phyloP scores from a whole-genome alignment of 1,284 basidiomycete species.

The Cystobasidium slooffiae region DNA sequence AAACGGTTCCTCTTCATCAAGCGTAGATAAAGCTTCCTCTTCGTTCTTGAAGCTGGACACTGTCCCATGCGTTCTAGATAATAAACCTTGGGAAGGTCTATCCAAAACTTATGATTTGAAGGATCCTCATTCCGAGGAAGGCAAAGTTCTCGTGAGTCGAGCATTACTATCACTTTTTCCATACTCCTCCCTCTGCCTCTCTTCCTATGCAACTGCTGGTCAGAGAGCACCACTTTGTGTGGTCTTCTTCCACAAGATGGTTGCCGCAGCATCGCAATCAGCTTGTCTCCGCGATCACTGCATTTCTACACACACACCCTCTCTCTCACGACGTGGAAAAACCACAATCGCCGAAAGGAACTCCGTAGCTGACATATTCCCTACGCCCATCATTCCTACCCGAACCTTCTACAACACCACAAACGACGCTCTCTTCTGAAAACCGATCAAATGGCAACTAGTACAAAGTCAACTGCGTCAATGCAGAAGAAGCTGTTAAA shows the following conservation, averaged over 20 bases:
- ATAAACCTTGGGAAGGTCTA: constrained; percentile 24
- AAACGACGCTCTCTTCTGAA: too few species aligned
- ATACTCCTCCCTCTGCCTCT: not conserved
- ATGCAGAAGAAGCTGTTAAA: constrained; percentile 1
- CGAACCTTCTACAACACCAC: too few species aligned
- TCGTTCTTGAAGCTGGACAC: constrained; percentile 9
- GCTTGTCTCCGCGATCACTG: constrained; percentile 9
- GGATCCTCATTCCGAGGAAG: constrained; percentile 36
- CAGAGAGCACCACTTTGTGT: not conserved
- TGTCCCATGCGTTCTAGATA: constrained; percentile 38
- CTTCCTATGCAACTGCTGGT: not conserved
- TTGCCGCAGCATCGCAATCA: not conserved
- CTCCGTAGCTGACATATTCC: too few species aligned
- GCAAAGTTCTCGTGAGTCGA: constrained; percentile 35
- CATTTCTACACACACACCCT: not conserved
- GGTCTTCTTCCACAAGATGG: not conserved
- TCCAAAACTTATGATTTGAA: constrained; percentile 36
- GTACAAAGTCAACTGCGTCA: constrained; percentile 42
- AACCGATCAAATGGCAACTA: not conserved
- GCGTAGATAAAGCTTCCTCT: not conserved
- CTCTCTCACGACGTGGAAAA: too few species aligned
- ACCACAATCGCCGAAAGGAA: too few species aligned
- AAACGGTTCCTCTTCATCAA: constrained; percentile 5
- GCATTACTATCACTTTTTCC: too few species aligned
- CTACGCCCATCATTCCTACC: too few species aligned